A percentile compares a stretch with the other conserved stretches of the same genome.
These are phyloP conservation scores for Castanea crenata DNA, from an alignment of 306 rosid species.

Conservation along the genomic window DNA sequence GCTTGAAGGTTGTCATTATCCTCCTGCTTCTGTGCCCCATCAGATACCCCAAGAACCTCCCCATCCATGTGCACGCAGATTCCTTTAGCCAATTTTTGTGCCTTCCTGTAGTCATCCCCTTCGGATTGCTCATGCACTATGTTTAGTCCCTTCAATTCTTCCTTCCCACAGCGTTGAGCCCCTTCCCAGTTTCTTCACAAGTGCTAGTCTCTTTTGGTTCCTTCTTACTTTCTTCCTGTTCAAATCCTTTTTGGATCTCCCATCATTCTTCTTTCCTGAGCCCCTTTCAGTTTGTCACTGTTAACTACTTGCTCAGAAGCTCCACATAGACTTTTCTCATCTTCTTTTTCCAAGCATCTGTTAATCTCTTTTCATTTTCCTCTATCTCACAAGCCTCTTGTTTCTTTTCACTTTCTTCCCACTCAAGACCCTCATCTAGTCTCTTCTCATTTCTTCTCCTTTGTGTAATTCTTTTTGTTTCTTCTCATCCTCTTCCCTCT, in stretches of 20 bases:
- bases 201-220: slow-evolving; percentile 26
- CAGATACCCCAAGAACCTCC: slow-evolving; percentile 19
- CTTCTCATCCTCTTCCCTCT: slow-evolving; percentile 24
- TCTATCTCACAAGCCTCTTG: slow-evolving; percentile 7
- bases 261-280: slow-evolving; percentile 20
- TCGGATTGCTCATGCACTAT: slow-evolving; percentile 16
- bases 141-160: slow-evolving; percentile 22
- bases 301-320: slow-evolving; percentile 29
- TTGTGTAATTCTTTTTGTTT: slow-evolving; percentile 14
- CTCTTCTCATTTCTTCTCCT: slow-evolving; percentile 34
- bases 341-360: slow-evolving; percentile 20
- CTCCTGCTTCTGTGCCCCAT: slow-evolving; percentile 28
- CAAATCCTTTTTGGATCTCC: slow-evolving; percentile 25
- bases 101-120: slow-evolving; percentile 26
- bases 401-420: slow-evolving; percentile 14
- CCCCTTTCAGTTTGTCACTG: slow-evolving; percentile 13
- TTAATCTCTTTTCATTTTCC: slow-evolving; percentile 28
- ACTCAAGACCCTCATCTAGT: slow-evolving; percentile 21
- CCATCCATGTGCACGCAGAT: slow-evolving; percentile 21
- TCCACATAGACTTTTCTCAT: slow-evolving; percentile 22
- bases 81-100: slow-evolving; percentile 23
- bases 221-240: slow-evolving; percentile 29
- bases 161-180: slow-evolving; percentile 27
- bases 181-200: slow-evolving; percentile 24
- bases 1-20: slow-evolving; percentile 22